Evolutionary conservation across 202 grass and related monocot genomes (phyloP), one percentile per base, ranked within the genome.

Genomic region (Panicum hallii): DNA sequence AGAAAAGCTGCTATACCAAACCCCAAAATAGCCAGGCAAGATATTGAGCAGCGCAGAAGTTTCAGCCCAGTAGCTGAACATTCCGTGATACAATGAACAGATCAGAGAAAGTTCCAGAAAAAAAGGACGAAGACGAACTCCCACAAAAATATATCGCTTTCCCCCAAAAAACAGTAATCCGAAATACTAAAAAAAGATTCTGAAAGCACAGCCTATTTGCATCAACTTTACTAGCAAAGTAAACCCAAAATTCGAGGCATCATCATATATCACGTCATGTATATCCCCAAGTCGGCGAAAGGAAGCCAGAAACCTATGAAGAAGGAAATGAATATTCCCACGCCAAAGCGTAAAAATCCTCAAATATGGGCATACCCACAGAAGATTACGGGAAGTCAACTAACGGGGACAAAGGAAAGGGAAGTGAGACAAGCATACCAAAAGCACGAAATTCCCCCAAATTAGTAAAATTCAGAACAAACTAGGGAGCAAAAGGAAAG

Each of bases 171-270:
- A 79, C 20, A 79, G 48, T 16, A 78, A 83, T 46, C 48, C 48
- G 2, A 64, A 64, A 66, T 79, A 49, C 6, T 7, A 44, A 66
- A 41, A 15, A 49, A 43, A 40, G 73, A 74, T 40, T 34, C 3
- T 11, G 62, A 75, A 89, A 80, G 68, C 43, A 64, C 11, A 60
- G 8, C 42, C 80, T 22, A 38, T 16, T 23, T 58, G 30, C 61
- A 69, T 68, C 49, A 84, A 58, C 87, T 89, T 75, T 61, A 66
- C 53, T 65, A 50, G 52, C 7, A 89, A 88, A 62, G 69, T 34
- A 80, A 82, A 80, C 75, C 42, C 49, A 66, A 52, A 80, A 83
- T 63, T 80, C 43, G 61, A 89, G 61, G 69, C 58, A 84, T 67
- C 74, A 64, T 83, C 67, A 16, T 40, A 16, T 65, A 68, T 80